These are phyloP conservation scores for Phlebiopsis gigantea DNA, from an alignment of 768 basidiomycete genomes.

Conservation along the genomic window DNA sequence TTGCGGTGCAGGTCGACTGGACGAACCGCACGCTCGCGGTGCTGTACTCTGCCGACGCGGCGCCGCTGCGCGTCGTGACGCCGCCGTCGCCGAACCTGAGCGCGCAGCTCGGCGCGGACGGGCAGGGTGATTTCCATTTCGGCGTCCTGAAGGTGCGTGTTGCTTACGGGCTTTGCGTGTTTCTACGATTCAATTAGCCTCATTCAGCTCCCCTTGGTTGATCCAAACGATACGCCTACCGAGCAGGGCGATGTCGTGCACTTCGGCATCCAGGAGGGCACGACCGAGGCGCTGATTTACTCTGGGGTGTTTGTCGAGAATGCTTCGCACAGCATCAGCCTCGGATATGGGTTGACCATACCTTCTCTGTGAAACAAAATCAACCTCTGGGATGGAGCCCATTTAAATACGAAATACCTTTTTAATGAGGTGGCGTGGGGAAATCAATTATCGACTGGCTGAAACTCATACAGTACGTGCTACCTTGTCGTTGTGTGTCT, in stretches of 20 bases:
- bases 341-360: slow-evolving; percentile 22
- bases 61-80: slow-evolving; percentile 38
- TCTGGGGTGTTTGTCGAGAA: slow-evolving; percentile 56
- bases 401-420: too few species aligned
- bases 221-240: slow-evolving; percentile 37
- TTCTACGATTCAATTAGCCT: not conserved
- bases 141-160: slow-evolving; percentile 49
- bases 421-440: too few species aligned
- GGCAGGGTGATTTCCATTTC: slow-evolving; percentile 58
- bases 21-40: slow-evolving; percentile 40
- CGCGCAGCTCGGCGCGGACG: slow-evolving; percentile 34
- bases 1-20: slow-evolving; percentile 56
- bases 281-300: slow-evolving; percentile 47
- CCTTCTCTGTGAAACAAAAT: not conserved
- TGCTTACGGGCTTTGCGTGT: not conserved
- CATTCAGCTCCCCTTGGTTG: slow-evolving; percentile 49
- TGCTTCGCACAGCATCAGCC: slow-evolving; percentile 31
- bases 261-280: slow-evolving; percentile 54
- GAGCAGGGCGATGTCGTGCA: slow-evolving; percentile 54
- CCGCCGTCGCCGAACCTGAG: slow-evolving; percentile 36
- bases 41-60: slow-evolving; percentile 42
- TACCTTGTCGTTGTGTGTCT: too few species aligned
- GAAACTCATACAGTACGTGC: too few species aligned
- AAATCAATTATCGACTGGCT: too few species aligned
- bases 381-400: too few species aligned